Conservation (phyloP, 176 grass and related monocot species). For the Phoenix dactylifera region DNA sequence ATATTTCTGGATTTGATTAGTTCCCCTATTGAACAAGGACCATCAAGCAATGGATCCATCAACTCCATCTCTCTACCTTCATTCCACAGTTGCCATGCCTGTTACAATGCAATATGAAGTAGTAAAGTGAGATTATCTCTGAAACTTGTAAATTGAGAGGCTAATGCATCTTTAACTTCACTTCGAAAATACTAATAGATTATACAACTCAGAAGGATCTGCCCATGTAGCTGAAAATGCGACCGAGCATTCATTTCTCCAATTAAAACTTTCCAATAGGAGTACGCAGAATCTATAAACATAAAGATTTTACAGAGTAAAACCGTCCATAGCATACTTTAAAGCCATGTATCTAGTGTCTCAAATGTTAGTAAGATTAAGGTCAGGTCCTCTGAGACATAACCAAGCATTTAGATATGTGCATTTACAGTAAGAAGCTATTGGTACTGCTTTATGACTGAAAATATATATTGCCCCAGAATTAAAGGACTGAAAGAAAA, state of each 20-base stretch:
- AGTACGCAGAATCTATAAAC: slow-evolving; percentile 12
- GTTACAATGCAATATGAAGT: too few species aligned
- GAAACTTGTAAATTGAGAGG: neutral
- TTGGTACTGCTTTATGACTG: too few species aligned
- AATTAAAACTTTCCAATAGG: too few species aligned
- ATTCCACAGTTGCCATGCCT: slow-evolving; percentile 35
- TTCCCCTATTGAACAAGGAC: neutral
- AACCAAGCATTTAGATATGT: too few species aligned
- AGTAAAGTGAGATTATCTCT: neutral
- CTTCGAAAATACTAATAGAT: too few species aligned
- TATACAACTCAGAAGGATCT: too few species aligned
- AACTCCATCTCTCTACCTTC: neutral
- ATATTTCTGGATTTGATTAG: slow-evolving; percentile 29
- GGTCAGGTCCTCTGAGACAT: too few species aligned
- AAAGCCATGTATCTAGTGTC: slow-evolving; percentile 18
- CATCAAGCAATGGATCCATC: neutral
- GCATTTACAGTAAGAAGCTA: too few species aligned
- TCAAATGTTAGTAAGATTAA: too few species aligned
- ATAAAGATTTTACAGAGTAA: slow-evolving; percentile 21
- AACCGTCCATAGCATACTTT: slow-evolving; percentile 16
- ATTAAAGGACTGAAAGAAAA: too few species aligned
- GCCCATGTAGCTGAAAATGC: neutral
- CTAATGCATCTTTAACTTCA: slow-evolving; percentile 5
- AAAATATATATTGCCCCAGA: too few species aligned
- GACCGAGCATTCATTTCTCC: neutral